Base-by-base conservation (phyloP, 2,329 filamentous ascomycete genomes). In the Botryotinia narcissicola region DNA sequence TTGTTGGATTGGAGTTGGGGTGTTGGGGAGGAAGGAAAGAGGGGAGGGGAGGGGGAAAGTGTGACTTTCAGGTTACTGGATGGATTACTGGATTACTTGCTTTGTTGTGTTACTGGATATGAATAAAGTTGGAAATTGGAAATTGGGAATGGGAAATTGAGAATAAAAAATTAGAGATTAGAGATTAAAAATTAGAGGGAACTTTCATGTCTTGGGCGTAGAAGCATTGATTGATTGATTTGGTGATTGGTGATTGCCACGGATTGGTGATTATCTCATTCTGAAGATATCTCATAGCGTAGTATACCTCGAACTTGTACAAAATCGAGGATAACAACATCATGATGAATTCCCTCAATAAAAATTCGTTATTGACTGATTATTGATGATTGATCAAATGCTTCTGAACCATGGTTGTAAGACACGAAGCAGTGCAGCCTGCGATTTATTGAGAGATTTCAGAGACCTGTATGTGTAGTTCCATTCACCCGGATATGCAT, bases 141-240 rank as follows among this genome's bases (percentile, higher is more conserved):
- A 51, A n/a, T 6, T 51, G 48, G 18, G n/a, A 51, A n/a, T 6
- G n/a, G 48, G 10, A n/a, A 54, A n/a, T n/a, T 48, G 22, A 22
- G 22, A 48, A 48, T 25, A 1, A 22, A 9, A 6, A 51, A n/a
- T 14, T n/a, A 10, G 4, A n/a, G 7, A 54, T 14, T 54, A 4
- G 22, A 16, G 16, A n/a, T 14, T 16, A 10, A 1, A n/a, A 54
- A 54, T 14, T 16, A 4, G 1, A 54, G n/a, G 25, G 10, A 2
- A n/a, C 10, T 16, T n/a, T n/a, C n/a, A 7, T 54, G 5, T n/a
- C 1, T n/a, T n/a, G 48, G 4, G 48, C 0, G 3, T n/a, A n/a
- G 5, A 54, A 12, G 7, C 0, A n/a, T 54, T 54, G 4, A 48
- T 5, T 48, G 9, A 2, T 48, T 35, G 35, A 35, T 35, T 35